phyloP scores from a whole-genome alignment of 495 filamentous ascomycete genomes.

The Cercophora scortea region DNA sequence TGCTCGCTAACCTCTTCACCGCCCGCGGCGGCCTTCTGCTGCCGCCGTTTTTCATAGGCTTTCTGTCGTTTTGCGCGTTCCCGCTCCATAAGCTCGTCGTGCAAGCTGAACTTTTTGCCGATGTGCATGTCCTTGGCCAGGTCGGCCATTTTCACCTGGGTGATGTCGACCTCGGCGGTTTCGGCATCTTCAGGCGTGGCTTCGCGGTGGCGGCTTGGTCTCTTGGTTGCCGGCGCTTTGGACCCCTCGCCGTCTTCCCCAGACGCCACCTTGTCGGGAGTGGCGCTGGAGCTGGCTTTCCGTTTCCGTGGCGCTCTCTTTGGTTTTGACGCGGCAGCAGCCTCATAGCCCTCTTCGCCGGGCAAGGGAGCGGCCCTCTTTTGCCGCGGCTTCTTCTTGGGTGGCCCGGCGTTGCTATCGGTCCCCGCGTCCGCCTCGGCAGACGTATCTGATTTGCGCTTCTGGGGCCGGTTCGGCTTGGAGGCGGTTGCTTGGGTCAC shows the following conservation, averaged over 20 bases:
- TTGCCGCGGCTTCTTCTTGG: slow-evolving; percentile 5
- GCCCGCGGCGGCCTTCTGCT: slow-evolving; percentile 9
- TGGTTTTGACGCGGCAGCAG: slow-evolving; percentile 1
- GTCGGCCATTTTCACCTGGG: slow-evolving; percentile 72
- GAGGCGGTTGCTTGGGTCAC: background rate
- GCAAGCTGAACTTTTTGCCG: slow-evolving; percentile 72
- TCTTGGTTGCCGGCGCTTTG: slow-evolving; percentile 13
- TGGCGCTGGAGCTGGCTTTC: no score
- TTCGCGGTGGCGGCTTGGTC: slow-evolving; percentile 23
- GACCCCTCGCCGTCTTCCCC: slow-evolving; percentile 9
- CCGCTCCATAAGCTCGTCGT: slow-evolving; percentile 45
- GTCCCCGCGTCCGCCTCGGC: background rate
- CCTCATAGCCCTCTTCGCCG: slow-evolving; percentile 9
- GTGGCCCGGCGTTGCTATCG: slow-evolving; percentile 1
- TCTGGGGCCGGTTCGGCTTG: slow-evolving; percentile 4
- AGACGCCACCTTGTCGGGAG: background rate
- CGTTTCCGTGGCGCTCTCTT: background rate
- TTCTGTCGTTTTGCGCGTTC: slow-evolving; percentile 34
- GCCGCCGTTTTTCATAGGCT: slow-evolving; percentile 26
- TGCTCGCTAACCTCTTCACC: slow-evolving; percentile 6
- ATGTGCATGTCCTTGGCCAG: slow-evolving; percentile 67
- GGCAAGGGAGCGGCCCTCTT: slow-evolving; percentile 6
- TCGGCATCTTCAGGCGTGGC: slow-evolving; percentile 75
- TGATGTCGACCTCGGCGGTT: slow-evolving; percentile 56
- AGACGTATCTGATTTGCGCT: slow-evolving; percentile 5